Evolutionary conservation across 768 basidiomycete genomes (phyloP).

Genomic region (Leccinum uliginosum): DNA sequence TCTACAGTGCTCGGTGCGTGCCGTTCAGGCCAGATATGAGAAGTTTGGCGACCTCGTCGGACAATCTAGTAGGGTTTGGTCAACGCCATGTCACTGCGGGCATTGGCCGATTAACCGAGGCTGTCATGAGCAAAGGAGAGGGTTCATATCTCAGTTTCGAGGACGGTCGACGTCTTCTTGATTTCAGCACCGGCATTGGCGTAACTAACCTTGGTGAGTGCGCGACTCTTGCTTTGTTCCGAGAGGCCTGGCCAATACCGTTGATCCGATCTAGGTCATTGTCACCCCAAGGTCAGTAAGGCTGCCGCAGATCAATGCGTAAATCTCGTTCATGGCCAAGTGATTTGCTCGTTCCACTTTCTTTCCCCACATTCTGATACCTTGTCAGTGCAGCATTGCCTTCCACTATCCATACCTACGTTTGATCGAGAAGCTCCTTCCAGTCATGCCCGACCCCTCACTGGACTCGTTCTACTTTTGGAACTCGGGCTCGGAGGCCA

Average conservation of each 20-base stretch:
- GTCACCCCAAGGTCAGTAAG: constrained; percentile 79
- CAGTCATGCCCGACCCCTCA: constrained; percentile 86
- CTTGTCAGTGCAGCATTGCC: constrained; percentile 80
- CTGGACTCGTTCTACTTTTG: constrained; percentile 96
- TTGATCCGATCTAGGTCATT: constrained; percentile 58
- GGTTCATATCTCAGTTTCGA: constrained; percentile 72
- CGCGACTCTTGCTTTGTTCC: not conserved
- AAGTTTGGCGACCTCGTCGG: constrained; percentile 20
- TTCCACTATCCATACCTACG: constrained; percentile 83
- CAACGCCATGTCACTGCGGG: constrained; percentile 44
- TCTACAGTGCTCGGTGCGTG: not conserved
- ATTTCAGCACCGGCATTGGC: constrained; percentile 87
- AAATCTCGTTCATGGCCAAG: constrained; percentile 75
- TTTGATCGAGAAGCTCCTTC: constrained; percentile 80
- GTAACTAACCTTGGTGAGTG: constrained; percentile 75
- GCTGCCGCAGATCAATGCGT: constrained; percentile 88
- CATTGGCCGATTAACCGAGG: constrained; percentile 41
- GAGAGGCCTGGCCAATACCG: not conserved
- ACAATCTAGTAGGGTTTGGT: constrained; percentile 33
- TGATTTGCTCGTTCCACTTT: constrained; percentile 22
- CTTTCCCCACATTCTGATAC: not conserved
- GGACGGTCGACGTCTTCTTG: constrained; percentile 71
- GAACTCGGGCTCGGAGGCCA: constrained; percentile 94
- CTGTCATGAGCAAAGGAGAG: constrained; percentile 60
- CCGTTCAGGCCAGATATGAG: constrained; percentile 5